Conservation (phyloP, 352 stramenopile species). For the Globisporangium perplexum region DNA sequence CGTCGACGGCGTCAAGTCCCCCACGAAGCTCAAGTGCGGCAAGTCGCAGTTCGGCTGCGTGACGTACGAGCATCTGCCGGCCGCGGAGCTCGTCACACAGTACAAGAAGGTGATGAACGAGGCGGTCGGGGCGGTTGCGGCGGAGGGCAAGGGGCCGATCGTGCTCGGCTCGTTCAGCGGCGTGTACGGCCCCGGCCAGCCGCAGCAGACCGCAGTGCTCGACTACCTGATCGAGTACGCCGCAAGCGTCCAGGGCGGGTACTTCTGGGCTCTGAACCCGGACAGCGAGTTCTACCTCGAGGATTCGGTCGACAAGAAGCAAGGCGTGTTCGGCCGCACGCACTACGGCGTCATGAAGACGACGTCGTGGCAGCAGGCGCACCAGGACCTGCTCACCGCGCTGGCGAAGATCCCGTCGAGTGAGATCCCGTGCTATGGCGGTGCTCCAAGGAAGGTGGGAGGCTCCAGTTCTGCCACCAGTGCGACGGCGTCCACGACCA, state of each 20-base stretch:
- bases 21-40: conserved; percentile 31
- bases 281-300: conserved; percentile 55
- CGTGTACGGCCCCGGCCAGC: conserved; percentile 47
- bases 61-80: conserved; percentile 33
- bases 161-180: conserved; percentile 61
- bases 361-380: conserved; percentile 45
- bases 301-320: conserved; percentile 33
- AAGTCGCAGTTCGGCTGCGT: conserved; percentile 33
- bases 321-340: conserved; percentile 38
- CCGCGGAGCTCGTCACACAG: conserved; percentile 17
- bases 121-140: conserved; percentile 31
- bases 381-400: conserved; percentile 40
- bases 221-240: conserved; percentile 63
- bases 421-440: conserved; percentile 58
- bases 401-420: conserved; percentile 34
- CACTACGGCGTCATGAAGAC: conserved; percentile 57
- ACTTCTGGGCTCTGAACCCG: conserved; percentile 64
- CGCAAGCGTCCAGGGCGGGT: conserved; percentile 40
- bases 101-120: conserved; percentile 41
- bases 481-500: not conserved
- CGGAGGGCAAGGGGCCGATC: conserved; percentile 27
- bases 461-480: not conserved
- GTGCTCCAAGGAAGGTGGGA: conserved; percentile 1
- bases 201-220: conserved; percentile 47
- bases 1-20: conserved; percentile 25